Evolutionary conservation across 441 rosid genomes (phyloP).

Genomic region (Adansonia rubrostipa): DNA sequence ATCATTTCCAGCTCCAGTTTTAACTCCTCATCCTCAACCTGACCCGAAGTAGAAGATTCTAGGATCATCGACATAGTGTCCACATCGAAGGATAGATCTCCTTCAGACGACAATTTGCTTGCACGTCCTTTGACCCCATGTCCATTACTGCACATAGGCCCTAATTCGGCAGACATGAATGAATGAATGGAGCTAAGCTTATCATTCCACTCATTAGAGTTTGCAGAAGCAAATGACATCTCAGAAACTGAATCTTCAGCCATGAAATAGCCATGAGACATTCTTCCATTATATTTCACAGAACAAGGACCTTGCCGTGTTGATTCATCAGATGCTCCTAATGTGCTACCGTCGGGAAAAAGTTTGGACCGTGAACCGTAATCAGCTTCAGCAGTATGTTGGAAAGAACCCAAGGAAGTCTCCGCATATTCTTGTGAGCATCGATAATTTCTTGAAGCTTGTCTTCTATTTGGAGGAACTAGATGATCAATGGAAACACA

Average conservation of each 20-base stretch:
- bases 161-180: conserved; percentile 37
- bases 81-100: conserved; percentile 10
- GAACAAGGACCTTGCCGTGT: conserved; percentile 24
- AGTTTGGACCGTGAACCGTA: conserved; percentile 31
- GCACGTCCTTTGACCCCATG: not conserved
- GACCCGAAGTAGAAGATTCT: not conserved
- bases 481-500: conserved; percentile 56
- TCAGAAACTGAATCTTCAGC: conserved; percentile 44
- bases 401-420: conserved; percentile 26
- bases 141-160: conserved; percentile 25
- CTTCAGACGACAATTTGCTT: conserved; percentile 13
- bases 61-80: conserved; percentile 22
- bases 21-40: conserved; percentile 42
- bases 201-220: conserved; percentile 41
- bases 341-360: conserved; percentile 27
- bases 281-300: conserved; percentile 34
- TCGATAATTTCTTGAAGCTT: conserved; percentile 32
- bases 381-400: conserved; percentile 33
- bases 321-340: conserved; percentile 32
- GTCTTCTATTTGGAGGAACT: conserved; percentile 37
- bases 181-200: conserved; percentile 34
- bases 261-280: conserved; percentile 23
- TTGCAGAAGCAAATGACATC: conserved; percentile 46
- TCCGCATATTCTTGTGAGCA: conserved; percentile 33
- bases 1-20: conserved; percentile 50